phyloP scores from a whole-genome alignment of 1,139 yeast species.

The Sugiyamaella paludigena region DNA sequence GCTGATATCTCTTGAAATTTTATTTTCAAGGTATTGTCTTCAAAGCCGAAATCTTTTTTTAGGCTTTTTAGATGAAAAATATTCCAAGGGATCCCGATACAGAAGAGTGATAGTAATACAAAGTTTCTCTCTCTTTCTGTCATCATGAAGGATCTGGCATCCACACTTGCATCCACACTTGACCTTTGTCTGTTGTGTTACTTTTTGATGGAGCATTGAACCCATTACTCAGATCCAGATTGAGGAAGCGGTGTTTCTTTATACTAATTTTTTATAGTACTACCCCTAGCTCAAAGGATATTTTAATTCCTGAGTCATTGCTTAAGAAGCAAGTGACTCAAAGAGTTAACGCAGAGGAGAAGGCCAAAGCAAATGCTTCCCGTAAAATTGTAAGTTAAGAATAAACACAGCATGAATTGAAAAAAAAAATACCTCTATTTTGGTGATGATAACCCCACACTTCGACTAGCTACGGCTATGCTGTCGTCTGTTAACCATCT shows the following conservation, averaged over 20 bases:
- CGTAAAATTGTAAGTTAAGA: conserved; percentile 85
- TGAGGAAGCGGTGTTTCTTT: no score
- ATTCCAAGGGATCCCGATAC: conserved; percentile 22
- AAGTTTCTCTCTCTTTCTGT: no score
- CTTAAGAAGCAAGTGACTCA: conserved; percentile 81
- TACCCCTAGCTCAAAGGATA: conserved; percentile 27
- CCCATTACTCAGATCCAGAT: no score
- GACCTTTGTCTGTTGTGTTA: no score
- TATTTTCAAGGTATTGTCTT: conserved; percentile 21
- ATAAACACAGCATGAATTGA: background rate
- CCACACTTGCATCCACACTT: no score
- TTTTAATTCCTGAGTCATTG: conserved; percentile 82
- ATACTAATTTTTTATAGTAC: conserved; percentile 16
- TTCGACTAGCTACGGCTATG: conserved; percentile 55
- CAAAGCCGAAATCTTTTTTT: background rate
- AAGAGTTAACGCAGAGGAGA: conserved; percentile 56
- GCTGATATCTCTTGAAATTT: conserved; percentile 21
- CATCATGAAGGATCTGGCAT: conserved; percentile 15
- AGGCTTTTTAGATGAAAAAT: conserved; percentile 20
- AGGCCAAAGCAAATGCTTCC: conserved; percentile 77
- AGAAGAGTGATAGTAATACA: no score
- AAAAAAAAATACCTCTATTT: conserved; percentile 5
- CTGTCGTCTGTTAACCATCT: conserved; percentile 98
- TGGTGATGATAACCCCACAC: conserved; percentile 16
- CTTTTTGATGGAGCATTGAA: no score